Evolutionary conservation across 2,329 filamentous ascomycete species (phyloP).

Genomic region (Plenodomus biglobosus): DNA sequence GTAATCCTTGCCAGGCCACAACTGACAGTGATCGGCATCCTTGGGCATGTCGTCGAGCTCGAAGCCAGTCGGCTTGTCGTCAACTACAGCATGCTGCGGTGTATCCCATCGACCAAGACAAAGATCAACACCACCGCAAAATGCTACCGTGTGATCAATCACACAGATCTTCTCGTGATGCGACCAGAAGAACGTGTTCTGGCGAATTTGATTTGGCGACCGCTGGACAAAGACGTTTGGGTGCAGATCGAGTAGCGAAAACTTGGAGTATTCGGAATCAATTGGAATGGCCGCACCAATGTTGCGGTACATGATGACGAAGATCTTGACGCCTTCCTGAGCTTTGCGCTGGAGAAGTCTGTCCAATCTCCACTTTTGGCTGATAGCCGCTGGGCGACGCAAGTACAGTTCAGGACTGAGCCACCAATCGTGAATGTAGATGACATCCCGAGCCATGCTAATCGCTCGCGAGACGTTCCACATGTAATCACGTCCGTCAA

Average conservation of each 20-base stretch:
- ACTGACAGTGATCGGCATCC: conserved; percentile 90
- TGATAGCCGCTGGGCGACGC: conserved; percentile 89
- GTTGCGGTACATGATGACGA: conserved; percentile 96
- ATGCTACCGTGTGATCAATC: conserved; percentile 93
- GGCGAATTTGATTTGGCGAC: conserved; percentile 95
- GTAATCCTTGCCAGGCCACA: conserved; percentile 98
- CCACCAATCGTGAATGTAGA: conserved; percentile 99
- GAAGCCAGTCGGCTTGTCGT: conserved; percentile 94
- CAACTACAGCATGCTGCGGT: conserved; percentile 84
- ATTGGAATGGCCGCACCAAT: conserved; percentile 97
- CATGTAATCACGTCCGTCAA: conserved; percentile 97
- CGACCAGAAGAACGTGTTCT: conserved; percentile 99
- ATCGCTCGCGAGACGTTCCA: conserved; percentile 98
- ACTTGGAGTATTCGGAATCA: conserved; percentile 97
- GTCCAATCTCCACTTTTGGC: conserved; percentile 96
- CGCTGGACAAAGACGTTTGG: conserved; percentile 95
- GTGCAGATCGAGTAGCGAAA: conserved; percentile 89
- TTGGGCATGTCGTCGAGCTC: conserved; percentile 71
- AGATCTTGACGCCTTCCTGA: conserved; percentile 92
- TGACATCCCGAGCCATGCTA: conserved; percentile 94
- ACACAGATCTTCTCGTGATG: conserved; percentile 99
- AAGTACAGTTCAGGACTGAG: conserved; percentile 94
- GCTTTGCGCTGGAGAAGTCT: conserved; percentile 91
- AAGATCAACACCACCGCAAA: conserved; percentile 91
- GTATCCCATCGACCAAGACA: conserved; percentile 98